phyloP scores from a whole-genome alignment of 306 rosid genomes.

The Casuarina cunninghamiana region DNA sequence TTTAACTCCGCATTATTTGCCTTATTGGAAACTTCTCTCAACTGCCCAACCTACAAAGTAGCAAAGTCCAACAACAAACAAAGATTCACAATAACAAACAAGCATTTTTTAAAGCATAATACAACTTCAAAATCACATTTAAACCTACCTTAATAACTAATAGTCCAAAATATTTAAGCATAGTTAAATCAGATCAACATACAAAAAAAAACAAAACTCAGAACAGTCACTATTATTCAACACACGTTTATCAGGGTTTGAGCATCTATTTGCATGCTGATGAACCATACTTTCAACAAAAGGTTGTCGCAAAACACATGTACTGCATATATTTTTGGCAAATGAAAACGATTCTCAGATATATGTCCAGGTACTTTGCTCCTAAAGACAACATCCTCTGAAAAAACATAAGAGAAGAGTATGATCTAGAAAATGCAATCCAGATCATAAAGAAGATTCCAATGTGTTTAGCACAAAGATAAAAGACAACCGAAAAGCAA shows the following conservation, averaged over 20 bases:
- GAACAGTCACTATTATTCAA: neutral
- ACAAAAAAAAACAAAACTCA: neutral
- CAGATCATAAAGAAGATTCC: neutral
- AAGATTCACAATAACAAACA: conserved; percentile 1
- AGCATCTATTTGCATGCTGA: neutral
- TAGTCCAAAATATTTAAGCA: neutral
- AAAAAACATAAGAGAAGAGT: too few relatives aligned
- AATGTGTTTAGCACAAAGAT: neutral
- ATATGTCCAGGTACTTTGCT: neutral
- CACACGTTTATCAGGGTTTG: neutral
- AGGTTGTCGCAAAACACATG: neutral
- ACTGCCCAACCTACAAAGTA: conserved; percentile 45
- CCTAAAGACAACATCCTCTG: neutral
- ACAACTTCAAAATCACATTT: neutral
- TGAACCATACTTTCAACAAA: neutral
- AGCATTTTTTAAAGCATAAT: neutral
- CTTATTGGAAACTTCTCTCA: conserved; percentile 45
- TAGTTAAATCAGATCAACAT: neutral
- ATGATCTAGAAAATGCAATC: neutral
- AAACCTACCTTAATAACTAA: neutral
- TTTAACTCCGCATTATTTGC: conserved; percentile 36
- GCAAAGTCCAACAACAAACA: neutral
- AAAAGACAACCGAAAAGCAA: neutral
- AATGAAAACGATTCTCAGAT: neutral
- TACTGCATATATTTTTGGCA: neutral